Conservation (phyloP, 2,329 filamentous ascomycete genomes). For the Botrytis cinerea region DNA sequence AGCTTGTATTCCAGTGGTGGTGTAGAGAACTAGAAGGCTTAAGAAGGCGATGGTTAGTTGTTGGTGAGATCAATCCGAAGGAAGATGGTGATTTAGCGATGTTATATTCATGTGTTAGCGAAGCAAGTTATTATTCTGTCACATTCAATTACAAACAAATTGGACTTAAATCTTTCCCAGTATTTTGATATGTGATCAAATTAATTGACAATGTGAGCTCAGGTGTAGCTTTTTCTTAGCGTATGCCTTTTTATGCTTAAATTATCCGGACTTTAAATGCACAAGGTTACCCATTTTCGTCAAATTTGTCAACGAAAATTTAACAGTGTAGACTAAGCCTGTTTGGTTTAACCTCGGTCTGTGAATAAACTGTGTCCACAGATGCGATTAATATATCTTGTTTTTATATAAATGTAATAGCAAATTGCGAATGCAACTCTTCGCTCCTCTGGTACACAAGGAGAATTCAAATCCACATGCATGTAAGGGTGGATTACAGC, state of each 20-base stretch:
- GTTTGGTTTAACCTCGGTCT: background rate
- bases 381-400: no score
- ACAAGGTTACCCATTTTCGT: background rate
- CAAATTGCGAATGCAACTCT: no score
- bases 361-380: no score
- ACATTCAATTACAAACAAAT: background rate
- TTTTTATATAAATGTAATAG: no score
- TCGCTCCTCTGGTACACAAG: no score
- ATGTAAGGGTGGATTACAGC: no score
- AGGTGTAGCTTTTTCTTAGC: accelerated
- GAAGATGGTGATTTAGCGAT: background rate
- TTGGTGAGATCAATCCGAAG: background rate
- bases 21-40: background rate
- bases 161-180: background rate
- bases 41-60: background rate
- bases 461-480: no score
- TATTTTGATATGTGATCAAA: background rate
- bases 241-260: background rate
- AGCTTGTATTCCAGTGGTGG: slow-evolving; percentile 11
- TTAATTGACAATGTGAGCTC: background rate
- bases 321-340: accelerated
- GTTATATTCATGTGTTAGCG: background rate
- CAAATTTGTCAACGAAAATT: accelerated
- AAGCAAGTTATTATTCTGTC: background rate
- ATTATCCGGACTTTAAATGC: background rate